These are phyloP conservation scores for Aureobasidium sp. DNA, from an alignment of 2,329 filamentous ascomycete species.

Conservation along the genomic window DNA sequence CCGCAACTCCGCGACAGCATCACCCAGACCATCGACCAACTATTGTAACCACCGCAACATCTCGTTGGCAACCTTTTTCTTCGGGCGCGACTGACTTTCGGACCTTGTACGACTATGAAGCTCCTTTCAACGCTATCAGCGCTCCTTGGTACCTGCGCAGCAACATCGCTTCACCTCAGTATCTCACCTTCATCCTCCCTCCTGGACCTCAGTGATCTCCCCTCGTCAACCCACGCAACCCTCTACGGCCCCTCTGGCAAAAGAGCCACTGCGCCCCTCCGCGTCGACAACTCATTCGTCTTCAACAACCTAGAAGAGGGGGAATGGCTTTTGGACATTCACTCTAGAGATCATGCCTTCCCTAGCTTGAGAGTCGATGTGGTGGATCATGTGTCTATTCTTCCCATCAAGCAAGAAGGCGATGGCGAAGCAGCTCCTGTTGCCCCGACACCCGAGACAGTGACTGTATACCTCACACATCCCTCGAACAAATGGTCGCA, in stretches of 20 bases:
- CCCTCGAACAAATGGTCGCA: conserved; percentile 86
- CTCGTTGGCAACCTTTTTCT: neutral
- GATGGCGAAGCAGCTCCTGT: conserved; percentile 16
- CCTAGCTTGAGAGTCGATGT: conserved; percentile 75
- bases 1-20: neutral
- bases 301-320: conserved; percentile 64
- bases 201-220: conserved; percentile 39
- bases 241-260: conserved; percentile 39
- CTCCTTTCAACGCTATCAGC: neutral
- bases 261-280: conserved; percentile 49
- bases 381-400: conserved; percentile 21
- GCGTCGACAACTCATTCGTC: conserved; percentile 60
- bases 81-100: too few relatives aligned
- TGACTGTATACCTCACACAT: conserved; percentile 74
- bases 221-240: conserved; percentile 54
- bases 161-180: conserved; percentile 42
- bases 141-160: conserved; percentile 13
- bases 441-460: conserved; percentile 28
- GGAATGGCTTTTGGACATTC: conserved; percentile 75
- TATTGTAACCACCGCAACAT: neutral
- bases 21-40: neutral
- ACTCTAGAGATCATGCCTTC: conserved; percentile 67
- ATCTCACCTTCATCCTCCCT: conserved; percentile 38
- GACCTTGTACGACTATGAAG: neutral
- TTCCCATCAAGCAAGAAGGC: neutral